Conservation (phyloP, 371 early-diverging fungal genomes). For the Mucor sp. region DNA sequence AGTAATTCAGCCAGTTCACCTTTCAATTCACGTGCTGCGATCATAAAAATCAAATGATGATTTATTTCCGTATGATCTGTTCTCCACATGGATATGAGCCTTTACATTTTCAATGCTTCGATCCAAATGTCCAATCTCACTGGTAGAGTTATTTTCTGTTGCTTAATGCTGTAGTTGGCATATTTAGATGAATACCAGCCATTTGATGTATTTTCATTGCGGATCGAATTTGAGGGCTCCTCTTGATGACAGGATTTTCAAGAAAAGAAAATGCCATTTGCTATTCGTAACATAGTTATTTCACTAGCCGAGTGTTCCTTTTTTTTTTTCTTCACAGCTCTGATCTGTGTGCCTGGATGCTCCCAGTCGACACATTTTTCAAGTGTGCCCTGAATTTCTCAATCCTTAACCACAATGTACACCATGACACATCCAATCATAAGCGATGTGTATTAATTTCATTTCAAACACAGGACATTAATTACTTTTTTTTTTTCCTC, state of each 20-base stretch:
- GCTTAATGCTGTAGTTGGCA: too few species aligned
- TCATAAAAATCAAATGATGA: not conserved
- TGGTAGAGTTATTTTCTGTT: too few species aligned
- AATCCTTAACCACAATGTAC: not conserved
- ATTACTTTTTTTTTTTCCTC: constrained; percentile 3
- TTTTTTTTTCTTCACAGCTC: not conserved
- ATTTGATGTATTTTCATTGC: too few species aligned
- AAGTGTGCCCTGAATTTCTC: not conserved
- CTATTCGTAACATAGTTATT: not conserved
- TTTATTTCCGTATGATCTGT: not conserved
- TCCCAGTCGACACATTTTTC: not conserved
- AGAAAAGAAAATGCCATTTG: too few species aligned
- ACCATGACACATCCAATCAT: not conserved
- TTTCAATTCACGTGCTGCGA: not conserved
- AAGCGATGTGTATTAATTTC: not conserved
- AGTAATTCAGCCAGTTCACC: not conserved
- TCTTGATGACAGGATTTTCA: too few species aligned
- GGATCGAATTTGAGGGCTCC: too few species aligned
- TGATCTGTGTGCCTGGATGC: not conserved
- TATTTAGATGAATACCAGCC: too few species aligned
- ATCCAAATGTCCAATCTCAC: too few species aligned
- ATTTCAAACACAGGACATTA: constrained; percentile 3
- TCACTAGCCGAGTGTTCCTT: not conserved
- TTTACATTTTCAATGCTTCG: too few species aligned
- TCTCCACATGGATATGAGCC: not conserved